phyloP scores from a whole-genome alignment of 2,329 filamentous ascomycete species.

The Xylaria sp. region DNA sequence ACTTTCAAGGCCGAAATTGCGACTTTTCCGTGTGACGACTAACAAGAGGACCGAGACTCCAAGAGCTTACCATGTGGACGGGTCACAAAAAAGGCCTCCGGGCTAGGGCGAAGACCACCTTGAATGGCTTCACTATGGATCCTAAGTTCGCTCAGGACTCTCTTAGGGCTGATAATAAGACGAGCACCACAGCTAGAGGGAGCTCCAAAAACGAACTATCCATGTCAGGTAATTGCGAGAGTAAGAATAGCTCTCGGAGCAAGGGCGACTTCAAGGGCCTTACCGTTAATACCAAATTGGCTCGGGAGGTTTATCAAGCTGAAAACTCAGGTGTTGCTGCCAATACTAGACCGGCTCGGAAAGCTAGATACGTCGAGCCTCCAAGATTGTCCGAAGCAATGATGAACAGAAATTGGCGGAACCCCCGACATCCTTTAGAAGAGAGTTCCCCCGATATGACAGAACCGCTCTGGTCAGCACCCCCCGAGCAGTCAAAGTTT shows the following conservation, averaged over 20 bases:
- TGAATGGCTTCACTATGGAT: slow-evolving; percentile 31
- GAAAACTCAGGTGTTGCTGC: slow-evolving; percentile 4
- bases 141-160: slow-evolving; percentile 17
- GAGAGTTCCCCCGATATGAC: not conserved
- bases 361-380: slow-evolving; percentile 15
- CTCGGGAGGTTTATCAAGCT: slow-evolving; percentile 4
- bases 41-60: not conserved
- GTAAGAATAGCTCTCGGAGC: slow-evolving; percentile 17
- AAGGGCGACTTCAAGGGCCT: slow-evolving; percentile 14
- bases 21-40: not conserved
- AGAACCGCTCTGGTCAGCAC: slow-evolving; percentile 38
- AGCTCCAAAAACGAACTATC: not conserved
- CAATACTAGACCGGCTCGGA: slow-evolving; percentile 12
- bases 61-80: slow-evolving; percentile 16
- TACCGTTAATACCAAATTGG: slow-evolving; percentile 19
- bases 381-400: slow-evolving; percentile 38
- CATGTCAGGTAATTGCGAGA: not conserved
- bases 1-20: slow-evolving; percentile 4
- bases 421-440: slow-evolving; percentile 36
- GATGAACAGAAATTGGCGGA: slow-evolving; percentile 43
- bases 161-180: not conserved
- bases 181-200: not conserved
- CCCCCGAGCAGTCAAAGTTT: slow-evolving; percentile 37
- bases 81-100: slow-evolving; percentile 25
- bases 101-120: slow-evolving; percentile 19